phyloP scores from a whole-genome alignment of 257 asterid species.

The Agastache rugosa region DNA sequence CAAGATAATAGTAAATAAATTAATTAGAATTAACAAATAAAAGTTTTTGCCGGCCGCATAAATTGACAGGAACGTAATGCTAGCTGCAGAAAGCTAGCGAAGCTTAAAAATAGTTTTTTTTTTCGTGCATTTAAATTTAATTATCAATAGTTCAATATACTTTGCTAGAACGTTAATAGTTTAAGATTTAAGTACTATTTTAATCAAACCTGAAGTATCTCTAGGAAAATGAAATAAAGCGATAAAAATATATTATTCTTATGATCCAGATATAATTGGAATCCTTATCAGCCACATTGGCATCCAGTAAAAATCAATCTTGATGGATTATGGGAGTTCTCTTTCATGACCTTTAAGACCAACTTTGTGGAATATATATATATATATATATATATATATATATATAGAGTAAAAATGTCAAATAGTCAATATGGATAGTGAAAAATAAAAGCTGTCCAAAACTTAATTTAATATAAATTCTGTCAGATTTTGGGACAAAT shows the following conservation, averaged over 20 bases:
- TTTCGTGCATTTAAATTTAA: too few species aligned
- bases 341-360: conserved; percentile 39
- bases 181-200: neutral
- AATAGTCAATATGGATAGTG: too few species aligned
- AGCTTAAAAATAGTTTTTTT: too few species aligned
- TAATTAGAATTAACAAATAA: neutral
- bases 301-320: conserved; percentile 39
- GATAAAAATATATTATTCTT: conserved; percentile 22
- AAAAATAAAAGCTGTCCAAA: too few species aligned
- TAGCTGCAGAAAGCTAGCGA: neutral
- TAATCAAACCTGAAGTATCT: neutral
- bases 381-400: too few species aligned
- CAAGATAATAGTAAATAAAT: conserved; percentile 22
- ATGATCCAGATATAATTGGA: conserved; percentile 43
- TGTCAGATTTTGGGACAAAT: too few species aligned
- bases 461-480: too few species aligned
- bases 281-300: conserved; percentile 61
- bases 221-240: conserved; percentile 3
- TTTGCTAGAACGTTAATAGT: too few species aligned
- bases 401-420: too few species aligned
- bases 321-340: conserved; percentile 39
- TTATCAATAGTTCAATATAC: too few species aligned
- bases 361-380: conserved; percentile 7
- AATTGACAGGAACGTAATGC: neutral
- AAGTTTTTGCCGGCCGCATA: neutral